phyloP scores from a whole-genome alignment of 345 rosid genomes.

The Moringa oleifera region DNA sequence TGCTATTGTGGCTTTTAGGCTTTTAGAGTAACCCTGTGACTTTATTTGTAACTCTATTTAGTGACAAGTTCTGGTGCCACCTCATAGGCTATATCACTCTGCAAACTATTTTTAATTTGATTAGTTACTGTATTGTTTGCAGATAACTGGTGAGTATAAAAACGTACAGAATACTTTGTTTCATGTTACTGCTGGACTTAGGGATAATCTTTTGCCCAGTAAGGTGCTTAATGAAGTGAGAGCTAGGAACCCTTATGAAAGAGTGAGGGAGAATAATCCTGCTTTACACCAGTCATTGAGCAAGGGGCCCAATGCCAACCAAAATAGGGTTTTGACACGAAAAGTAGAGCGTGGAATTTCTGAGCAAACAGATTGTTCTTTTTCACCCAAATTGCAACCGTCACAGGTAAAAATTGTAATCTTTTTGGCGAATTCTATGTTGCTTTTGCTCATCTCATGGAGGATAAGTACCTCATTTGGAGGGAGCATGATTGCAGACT shows the following conservation, averaged over 20 bases:
- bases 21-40: background rate
- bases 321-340: constrained; percentile 6
- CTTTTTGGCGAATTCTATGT: constrained; percentile 3
- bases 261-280: constrained; percentile 17
- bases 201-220: constrained; percentile 30
- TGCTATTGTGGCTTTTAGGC: background rate
- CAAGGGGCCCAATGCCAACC: constrained; percentile 5
- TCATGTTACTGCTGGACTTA: constrained; percentile 32
- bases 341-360: constrained; percentile 11
- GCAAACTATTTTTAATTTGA: background rate
- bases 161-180: constrained; percentile 37
- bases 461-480: constrained; percentile 11
- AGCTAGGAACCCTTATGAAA: constrained; percentile 11
- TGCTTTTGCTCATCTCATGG: constrained; percentile 10
- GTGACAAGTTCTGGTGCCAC: constrained; percentile 11
- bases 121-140: constrained; percentile 9
- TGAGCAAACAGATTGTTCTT: constrained; percentile 12
- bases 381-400: constrained; percentile 13
- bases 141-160: constrained; percentile 40
- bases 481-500: constrained; percentile 23
- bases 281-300: constrained; percentile 12
- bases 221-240: constrained; percentile 27
- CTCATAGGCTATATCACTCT: background rate
- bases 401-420: constrained; percentile 26
- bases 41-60: background rate